Evolutionary conservation across 768 basidiomycete species (phyloP), one percentile per base, ranked within the genome.

Genomic region (Gloeopeniophorella convolvens): DNA sequence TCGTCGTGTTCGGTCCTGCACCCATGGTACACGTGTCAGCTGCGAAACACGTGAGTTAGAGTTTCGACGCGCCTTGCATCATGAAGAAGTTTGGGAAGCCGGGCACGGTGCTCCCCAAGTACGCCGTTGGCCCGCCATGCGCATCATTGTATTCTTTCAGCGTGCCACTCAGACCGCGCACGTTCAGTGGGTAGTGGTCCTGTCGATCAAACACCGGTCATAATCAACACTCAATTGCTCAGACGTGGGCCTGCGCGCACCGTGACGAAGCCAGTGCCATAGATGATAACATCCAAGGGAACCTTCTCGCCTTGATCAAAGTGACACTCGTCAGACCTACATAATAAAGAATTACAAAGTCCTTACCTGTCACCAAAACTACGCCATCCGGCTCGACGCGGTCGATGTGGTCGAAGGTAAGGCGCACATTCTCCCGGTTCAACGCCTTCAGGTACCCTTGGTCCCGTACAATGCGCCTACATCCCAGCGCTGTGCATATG

Each of bases 391-490:
- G 69, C 6, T 72, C 72, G 30, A 81, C 62, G 3, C 62, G 60
- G 27, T 72, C 69, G 40, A 81, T 77, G 53, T 62, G 27, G 74
- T 75, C 74, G 74, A 53, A 80, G 21, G 60, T 63, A 30, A 83
- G 55, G 31, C 65, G 64, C 31, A 83, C 74, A 60, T 84, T 83
- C 1, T 76, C 68, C 40, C 66, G 67, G 43, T 75, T 65, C 44
- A 83, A 63, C 18, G 70, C 68, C 10, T 71, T 60, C 13, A 84
- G 71, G 60, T 81, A 83, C 24, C 72, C 72, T 3, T 76, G 75
- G 58, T 85, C 78, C 48, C 75, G 70, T 16, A 83, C 74, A 20
- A 82, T 72, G 34, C 82, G 72, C 64, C 78, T 82, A 63, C 80
- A 83, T 24, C 81, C 82, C 15, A 74, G 68, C 33, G 73, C 78